Conservation (phyloP, 345 rosid genomes). For the Acer saccharum region DNA sequence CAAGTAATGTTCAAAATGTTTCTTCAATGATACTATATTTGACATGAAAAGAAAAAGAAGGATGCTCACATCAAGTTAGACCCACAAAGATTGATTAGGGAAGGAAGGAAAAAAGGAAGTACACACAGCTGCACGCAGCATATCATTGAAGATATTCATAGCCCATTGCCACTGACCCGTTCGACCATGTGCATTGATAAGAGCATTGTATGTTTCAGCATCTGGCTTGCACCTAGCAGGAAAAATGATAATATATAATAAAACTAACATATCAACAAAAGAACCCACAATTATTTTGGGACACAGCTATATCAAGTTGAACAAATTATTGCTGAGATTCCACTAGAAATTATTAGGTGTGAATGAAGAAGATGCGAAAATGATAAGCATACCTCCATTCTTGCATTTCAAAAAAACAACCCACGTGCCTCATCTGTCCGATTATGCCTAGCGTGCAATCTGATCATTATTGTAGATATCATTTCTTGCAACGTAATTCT, state of each 20-base stretch:
- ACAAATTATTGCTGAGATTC: neutral
- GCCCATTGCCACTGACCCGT: constrained; percentile 98
- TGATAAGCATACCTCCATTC: constrained; percentile 66
- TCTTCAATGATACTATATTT: constrained; percentile 4
- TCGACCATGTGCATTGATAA: constrained; percentile 88
- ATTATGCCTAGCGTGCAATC: constrained; percentile 81
- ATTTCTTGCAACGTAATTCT: constrained; percentile 76
- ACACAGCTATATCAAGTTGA: neutral
- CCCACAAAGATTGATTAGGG: constrained; percentile 31
- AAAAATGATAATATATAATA: constrained; percentile 9
- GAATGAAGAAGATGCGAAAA: neutral
- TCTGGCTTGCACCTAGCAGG: constrained; percentile 82
- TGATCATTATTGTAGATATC: constrained; percentile 88
- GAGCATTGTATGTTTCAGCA: constrained; percentile 86
- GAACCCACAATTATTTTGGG: neutral
- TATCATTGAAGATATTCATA: constrained; percentile 84
- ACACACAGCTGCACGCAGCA: constrained; percentile 88
- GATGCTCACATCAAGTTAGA: constrained; percentile 42
- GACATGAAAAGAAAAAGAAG: constrained; percentile 25
- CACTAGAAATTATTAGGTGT: neutral
- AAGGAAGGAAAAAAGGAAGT: constrained; percentile 36
- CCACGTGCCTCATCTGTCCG: constrained; percentile 86
- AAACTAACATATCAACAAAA: neutral
- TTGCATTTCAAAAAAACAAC: constrained; percentile 95
- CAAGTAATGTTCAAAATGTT: constrained; percentile 1